Evolutionary conservation across 2,329 filamentous ascomycete genomes (phyloP), one percentile per base, ranked within the genome.

Genomic region (Beauveria medogensis): DNA sequence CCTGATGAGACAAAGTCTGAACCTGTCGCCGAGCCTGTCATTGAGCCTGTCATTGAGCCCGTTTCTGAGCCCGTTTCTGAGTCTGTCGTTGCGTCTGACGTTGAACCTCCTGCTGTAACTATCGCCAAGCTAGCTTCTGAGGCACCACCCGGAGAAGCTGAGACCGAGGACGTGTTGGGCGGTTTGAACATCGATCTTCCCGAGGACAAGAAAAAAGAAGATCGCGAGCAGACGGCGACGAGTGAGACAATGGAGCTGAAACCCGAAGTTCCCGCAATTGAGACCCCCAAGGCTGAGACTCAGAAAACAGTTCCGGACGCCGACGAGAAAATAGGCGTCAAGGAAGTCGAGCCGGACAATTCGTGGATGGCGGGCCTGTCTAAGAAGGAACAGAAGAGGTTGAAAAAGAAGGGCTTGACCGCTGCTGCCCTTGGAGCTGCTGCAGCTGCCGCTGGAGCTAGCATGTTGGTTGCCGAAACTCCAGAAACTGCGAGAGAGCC

Each of bases 301-400:
- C 20, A 48, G 28, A 22, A 41, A 22, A 10, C 16, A 10, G 41
- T n/a, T 12, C 14, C 50, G 14, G 41, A 48, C 14, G 24, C 22
- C 20, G 8, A 51, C 3, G 51, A 47, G 2, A 10, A 48, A 30
- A 1, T 30, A 22, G 41, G 7, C 7, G 30, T 9, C 22, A 54
- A 60, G 9, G 55, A 62, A 26, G 48, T 43, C 14, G 55, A 53
- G 55, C 14, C 22, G 5, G 61, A 63, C 5, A 37, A 54, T 41
- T 48, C 53, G 37, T 44, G 22, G 51, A 51, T 44, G 18, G 18
- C 46, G 30, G 55, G 61, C 14, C 46, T 63, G 8, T 62, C 62
- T 10, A 64, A 65, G 52, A 65, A 65, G 67, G 72, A 69, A 67
- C 74, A 70, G 71, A 74, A 72, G 70, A 70, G 69, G 55, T 53